Evolutionary conservation across 2,329 filamentous ascomycete genomes (phyloP).

Genomic region (Pezicula rhizophila): DNA sequence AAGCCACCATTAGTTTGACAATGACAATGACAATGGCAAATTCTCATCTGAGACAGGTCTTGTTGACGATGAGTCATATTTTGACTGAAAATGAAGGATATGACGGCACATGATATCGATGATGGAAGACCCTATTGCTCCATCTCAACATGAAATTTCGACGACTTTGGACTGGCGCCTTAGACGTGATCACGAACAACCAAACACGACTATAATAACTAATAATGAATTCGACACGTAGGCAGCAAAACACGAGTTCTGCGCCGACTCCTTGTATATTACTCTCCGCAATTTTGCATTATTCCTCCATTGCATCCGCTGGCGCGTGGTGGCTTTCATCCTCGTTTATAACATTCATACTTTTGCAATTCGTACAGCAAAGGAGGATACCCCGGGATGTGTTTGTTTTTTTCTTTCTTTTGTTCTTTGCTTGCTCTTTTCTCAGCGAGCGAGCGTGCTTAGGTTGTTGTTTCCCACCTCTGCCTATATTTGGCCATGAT

Average conservation of each 20-base stretch:
- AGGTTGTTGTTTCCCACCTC: not conserved
- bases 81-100: slow-evolving; percentile 17
- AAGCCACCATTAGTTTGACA: slow-evolving; percentile 10
- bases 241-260: too few relatives aligned
- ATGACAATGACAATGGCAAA: slow-evolving; percentile 3
- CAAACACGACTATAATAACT: slow-evolving; percentile 1
- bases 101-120: not conserved
- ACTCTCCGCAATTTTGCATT: not conserved
- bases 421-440: not conserved
- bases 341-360: not conserved
- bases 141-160: slow-evolving; percentile 1
- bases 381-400: not conserved
- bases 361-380: not conserved
- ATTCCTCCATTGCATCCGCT: not conserved
- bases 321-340: not conserved
- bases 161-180: slow-evolving; percentile 22
- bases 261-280: not conserved
- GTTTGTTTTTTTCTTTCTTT: not conserved
- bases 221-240: not conserved
- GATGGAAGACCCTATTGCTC: slow-evolving; percentile 2
- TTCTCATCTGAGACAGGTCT: slow-evolving; percentile 13
- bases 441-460: not conserved
- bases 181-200: slow-evolving; percentile 5
- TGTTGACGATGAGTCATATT: slow-evolving; percentile 27
- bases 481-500: too few relatives aligned